Conservation (phyloP, 805 yeast genomes). For the Kodamaea kakaduensis region DNA sequence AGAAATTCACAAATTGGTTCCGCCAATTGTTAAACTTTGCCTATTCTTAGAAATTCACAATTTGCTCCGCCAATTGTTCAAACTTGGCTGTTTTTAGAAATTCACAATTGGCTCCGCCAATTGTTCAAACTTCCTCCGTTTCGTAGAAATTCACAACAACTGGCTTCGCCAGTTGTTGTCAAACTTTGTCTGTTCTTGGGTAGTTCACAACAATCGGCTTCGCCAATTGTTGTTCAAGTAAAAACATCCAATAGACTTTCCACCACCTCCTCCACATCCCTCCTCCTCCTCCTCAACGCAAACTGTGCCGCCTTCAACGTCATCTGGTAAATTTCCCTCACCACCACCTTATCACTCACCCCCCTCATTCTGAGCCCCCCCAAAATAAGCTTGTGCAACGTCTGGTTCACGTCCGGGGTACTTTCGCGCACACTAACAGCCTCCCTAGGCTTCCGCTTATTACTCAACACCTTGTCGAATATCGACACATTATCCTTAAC, state of each 20-base stretch:
- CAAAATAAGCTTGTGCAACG: slow-evolving; percentile 31
- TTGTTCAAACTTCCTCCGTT: no score
- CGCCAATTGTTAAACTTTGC: no score
- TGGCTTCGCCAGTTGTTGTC: no score
- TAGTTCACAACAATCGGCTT: no score
- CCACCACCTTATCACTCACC: slow-evolving; percentile 27
- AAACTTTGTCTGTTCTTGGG: no score
- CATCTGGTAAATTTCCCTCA: slow-evolving; percentile 41
- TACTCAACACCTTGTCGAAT: slow-evolving; percentile 34
- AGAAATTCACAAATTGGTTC: no score
- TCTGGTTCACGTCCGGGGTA: slow-evolving; percentile 30
- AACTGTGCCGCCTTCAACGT: slow-evolving; percentile 36
- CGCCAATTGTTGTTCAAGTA: no score
- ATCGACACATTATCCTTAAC: slow-evolving; percentile 16
- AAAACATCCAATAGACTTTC: slow-evolving; percentile 36
- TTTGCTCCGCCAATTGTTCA: no score
- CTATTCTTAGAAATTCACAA: no score
- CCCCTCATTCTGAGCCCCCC: slow-evolving; percentile 43
- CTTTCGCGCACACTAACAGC: slow-evolving; percentile 8
- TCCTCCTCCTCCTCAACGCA: slow-evolving; percentile 24
- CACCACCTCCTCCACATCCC: slow-evolving; percentile 36
- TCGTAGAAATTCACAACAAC: no score
- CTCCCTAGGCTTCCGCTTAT: slow-evolving; percentile 16
- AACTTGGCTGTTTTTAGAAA: no score
- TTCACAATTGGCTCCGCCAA: no score